These are phyloP conservation scores for Ceratobasidium sp. DNA, from an alignment of 1,284 basidiomycete genomes.

Conservation along the genomic window DNA sequence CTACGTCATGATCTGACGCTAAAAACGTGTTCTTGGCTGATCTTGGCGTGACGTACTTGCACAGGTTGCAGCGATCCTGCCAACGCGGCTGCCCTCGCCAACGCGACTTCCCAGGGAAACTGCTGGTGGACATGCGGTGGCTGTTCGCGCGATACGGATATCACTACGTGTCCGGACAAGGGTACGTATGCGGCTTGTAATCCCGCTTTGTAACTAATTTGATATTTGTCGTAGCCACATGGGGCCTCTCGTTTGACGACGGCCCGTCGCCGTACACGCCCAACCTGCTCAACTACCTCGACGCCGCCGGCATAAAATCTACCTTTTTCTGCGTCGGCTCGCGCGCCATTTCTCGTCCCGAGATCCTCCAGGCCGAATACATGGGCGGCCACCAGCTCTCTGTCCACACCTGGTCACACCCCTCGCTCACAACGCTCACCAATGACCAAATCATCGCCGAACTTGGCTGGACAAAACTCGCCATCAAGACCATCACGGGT, in stretches of 20 bases:
- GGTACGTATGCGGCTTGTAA: slow-evolving; percentile 55
- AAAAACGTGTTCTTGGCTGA: slow-evolving; percentile 17
- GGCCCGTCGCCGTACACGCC: slow-evolving; percentile 62
- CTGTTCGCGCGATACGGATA: slow-evolving; percentile 61
- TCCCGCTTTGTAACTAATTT: background rate
- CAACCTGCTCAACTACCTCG: slow-evolving; percentile 61
- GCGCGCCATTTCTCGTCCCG: slow-evolving; percentile 52
- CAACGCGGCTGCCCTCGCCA: slow-evolving; percentile 67
- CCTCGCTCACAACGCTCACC: slow-evolving; percentile 52
- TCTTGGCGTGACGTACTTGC: slow-evolving; percentile 20
- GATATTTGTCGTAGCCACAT: slow-evolving; percentile 6
- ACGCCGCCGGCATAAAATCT: slow-evolving; percentile 60
- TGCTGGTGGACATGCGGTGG: slow-evolving; percentile 78
- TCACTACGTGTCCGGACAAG: slow-evolving; percentile 62
- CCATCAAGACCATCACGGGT: slow-evolving; percentile 55
- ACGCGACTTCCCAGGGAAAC: slow-evolving; percentile 59
- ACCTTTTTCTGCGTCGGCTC: slow-evolving; percentile 69
- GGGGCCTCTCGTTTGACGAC: slow-evolving; percentile 57
- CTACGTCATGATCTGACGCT: background rate
- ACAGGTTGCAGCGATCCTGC: slow-evolving; percentile 71
- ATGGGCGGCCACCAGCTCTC: slow-evolving; percentile 53
- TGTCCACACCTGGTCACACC: slow-evolving; percentile 59
- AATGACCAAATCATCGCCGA: slow-evolving; percentile 66
- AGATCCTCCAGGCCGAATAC: slow-evolving; percentile 50
- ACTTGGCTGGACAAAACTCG: slow-evolving; percentile 60